Evolutionary conservation across 129 eudicot genomes (phyloP).

Genomic region (Tagetes erecta): DNA sequence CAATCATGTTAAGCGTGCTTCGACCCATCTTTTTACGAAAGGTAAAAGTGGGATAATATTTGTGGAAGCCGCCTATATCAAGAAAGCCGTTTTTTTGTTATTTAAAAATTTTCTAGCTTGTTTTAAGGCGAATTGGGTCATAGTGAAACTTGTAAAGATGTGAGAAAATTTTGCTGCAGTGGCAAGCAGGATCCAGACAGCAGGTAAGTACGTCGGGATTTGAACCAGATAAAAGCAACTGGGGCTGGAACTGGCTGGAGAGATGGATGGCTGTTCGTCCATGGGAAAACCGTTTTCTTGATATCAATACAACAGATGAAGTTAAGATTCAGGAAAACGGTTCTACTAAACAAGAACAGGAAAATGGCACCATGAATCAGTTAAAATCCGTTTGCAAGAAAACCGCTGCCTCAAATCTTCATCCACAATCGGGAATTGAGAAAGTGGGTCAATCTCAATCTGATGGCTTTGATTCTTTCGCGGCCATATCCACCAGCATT

Average conservation of each 20-base stretch:
- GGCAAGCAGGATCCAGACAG: constrained; percentile 96
- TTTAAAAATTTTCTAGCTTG: neutral
- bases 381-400: constrained; percentile 49
- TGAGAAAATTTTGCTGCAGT: constrained; percentile 45
- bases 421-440: constrained; percentile 40
- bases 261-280: constrained; percentile 99
- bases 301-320: constrained; percentile 64
- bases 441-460: constrained; percentile 48
- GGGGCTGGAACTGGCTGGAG: constrained; percentile 99
- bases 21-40: neutral
- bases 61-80: neutral
- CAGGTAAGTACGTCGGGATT: constrained; percentile 52
- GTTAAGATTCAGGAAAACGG: constrained; percentile 31
- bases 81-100: neutral
- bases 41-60: neutral
- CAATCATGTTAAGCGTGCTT: neutral
- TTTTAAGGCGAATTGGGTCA: neutral
- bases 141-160: neutral
- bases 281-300: constrained; percentile 91
- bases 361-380: constrained; percentile 33
- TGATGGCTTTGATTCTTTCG: constrained; percentile 53
- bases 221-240: constrained; percentile 81
- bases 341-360: constrained; percentile 36
- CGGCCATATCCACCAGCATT: constrained; percentile 40
- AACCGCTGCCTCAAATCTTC: constrained; percentile 33